Base-by-base conservation (phyloP, 495 filamentous ascomycete genomes). In the Pseudomonodictys pantanalensis region DNA sequence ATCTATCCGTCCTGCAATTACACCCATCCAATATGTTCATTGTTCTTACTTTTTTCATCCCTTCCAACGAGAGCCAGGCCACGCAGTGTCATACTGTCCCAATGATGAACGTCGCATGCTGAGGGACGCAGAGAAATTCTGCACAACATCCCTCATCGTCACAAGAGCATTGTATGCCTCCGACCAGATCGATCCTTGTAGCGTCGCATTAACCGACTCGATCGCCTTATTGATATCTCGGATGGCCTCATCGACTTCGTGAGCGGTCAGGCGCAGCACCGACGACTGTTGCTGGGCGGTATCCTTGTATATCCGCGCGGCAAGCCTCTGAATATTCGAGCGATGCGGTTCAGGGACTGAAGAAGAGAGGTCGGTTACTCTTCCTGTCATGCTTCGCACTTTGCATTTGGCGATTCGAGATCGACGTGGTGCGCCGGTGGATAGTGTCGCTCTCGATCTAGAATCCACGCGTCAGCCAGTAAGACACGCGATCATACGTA, bases 1-100 rank as follows among this genome's bases (percentile, higher is more conserved):
- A n/a, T n/a, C n/a, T n/a, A n/a, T n/a, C n/a, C n/a, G n/a, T n/a
- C n/a, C n/a, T n/a, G n/a, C n/a, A n/a, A n/a, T n/a, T n/a, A n/a
- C n/a, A n/a, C n/a, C n/a, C n/a, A n/a, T n/a, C n/a, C 32, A 15
- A 35, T 8, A 35, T 15, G 32, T 35, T 15, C 8, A 35, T 35
- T 35, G 7, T 35, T 15, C 32, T 35, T 35, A 35, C 8, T 15
- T 35, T 35, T 7, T 35, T 45, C 51, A 20, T 26, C 11, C 29
- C 52, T 41, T 58, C 56, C 56, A 58, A 15, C 45, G 9, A 5
- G 41, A 45, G 23, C 57, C 57, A 11, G 57, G 57, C 57, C 57
- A 60, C 1, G 53, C 57, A 38, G 33, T 60, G 22, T 52, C 48
- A 20, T 60, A 60, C 29, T 52, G 57, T 20, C 57, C 57, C 15